Evolutionary conservation across 1,284 basidiomycete species (phyloP).

Genomic region (Porogramme epimiltina): DNA sequence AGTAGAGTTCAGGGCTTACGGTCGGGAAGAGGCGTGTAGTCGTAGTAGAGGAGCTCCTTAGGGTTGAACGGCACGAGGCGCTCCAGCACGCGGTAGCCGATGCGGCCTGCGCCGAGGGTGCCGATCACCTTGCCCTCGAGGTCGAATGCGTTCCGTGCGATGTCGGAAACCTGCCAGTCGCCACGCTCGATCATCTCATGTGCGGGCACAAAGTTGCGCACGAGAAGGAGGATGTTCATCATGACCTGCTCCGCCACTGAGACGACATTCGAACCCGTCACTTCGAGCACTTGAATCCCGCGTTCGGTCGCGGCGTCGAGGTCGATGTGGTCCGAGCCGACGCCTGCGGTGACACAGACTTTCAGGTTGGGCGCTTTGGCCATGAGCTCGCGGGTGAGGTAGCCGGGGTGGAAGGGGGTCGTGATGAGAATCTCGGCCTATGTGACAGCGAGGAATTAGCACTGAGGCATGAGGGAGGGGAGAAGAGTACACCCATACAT

Average conservation of each 20-base stretch:
- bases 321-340: slow-evolving; percentile 95
- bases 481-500: slow-evolving; percentile 46
- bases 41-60: slow-evolving; percentile 93
- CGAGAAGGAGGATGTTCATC: slow-evolving; percentile 82
- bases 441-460: neutral
- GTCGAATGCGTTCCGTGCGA: slow-evolving; percentile 85
- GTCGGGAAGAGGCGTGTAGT: slow-evolving; percentile 81
- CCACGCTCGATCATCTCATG: slow-evolving; percentile 86
- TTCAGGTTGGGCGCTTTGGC: slow-evolving; percentile 84
- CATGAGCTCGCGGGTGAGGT: slow-evolving; percentile 83
- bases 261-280: slow-evolving; percentile 66
- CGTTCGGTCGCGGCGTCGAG: slow-evolving; percentile 86
- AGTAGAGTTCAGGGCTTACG: slow-evolving; percentile 36
- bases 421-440: slow-evolving; percentile 80
- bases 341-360: slow-evolving; percentile 91
- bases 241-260: slow-evolving; percentile 92
- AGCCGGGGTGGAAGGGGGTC: slow-evolving; percentile 92
- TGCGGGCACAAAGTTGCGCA: slow-evolving; percentile 84
- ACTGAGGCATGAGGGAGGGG: neutral
- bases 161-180: slow-evolving; percentile 83
- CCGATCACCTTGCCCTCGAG: slow-evolving; percentile 91
- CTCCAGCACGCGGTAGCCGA: slow-evolving; percentile 90
- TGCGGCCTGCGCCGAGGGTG: slow-evolving; percentile 85
- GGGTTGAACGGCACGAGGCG: slow-evolving; percentile 85
- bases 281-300: slow-evolving; percentile 65